Evolutionary conservation across 192 early-diverging fungal species (phyloP), one percentile per base, ranked within the genome.

Genomic region (Gryganskiella cystojenkinii): DNA sequence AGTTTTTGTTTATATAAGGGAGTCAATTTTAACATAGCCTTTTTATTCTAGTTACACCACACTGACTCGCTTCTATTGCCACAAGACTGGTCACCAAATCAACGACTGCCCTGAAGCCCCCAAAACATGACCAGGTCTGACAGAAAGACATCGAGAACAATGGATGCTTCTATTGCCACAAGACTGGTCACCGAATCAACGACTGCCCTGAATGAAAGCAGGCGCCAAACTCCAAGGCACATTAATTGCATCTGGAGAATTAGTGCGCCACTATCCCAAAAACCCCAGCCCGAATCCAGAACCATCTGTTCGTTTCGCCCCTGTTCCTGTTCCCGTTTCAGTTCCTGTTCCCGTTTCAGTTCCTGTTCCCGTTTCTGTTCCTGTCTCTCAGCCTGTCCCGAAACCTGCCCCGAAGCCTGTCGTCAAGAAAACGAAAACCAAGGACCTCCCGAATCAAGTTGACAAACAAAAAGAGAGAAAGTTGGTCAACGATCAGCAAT

Each of bases 221-320:
- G 47, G 27, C 20, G 47, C 27, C n/a, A 50, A 50, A 50, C 47
- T 50, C 47, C 47, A 10, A 7, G 47, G 47, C 47, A 25, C 47
- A 50, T 50, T 50, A 50, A 50, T 25, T 50, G 47, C 47, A n/a
- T 50, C 47, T 50, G 47, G 47, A 50, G 47, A 50, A 25, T 50
- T 50, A 25, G 27, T 50, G 47, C 47, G 47, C 47, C 47, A 7
- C 6, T 50, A 7, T 22, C 20, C 47, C 47, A 25, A 50, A 50
- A 50, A 50, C 9, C n/a, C n/a, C n/a, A n/a, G n/a, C n/a, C n/a
- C n/a, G n/a, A n/a, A n/a, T 50, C 47, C 47, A 50, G 47, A 50
- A 50, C 47, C 47, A 50, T 50, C 47, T 22, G 47, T 50, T 50
- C 47, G 22, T 5, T 25, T n/a, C 5, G 27, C 9, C 8, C 47